These are phyloP conservation scores for Dioszegia crocea DNA, from an alignment of 768 basidiomycete genomes.

Conservation along the genomic window DNA sequence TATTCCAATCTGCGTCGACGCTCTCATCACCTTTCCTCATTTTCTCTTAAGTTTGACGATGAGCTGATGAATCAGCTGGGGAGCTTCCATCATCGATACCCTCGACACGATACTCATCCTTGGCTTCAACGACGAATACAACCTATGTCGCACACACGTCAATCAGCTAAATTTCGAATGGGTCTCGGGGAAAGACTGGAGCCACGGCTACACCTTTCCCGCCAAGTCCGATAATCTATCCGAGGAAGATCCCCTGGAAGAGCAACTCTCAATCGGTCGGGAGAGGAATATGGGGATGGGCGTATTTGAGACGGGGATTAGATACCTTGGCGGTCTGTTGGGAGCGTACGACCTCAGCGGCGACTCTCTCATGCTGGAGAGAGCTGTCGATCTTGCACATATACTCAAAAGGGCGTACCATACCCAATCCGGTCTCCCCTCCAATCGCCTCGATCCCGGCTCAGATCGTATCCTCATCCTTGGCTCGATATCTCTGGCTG, in stretches of 20 bases:
- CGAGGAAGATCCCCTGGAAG: conserved; percentile 8
- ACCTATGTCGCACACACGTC: conserved; percentile 44
- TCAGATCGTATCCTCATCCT: conserved; percentile 12
- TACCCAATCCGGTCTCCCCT: conserved; percentile 48
- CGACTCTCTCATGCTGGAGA: conserved; percentile 50
- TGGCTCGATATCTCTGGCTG: conserved; percentile 41
- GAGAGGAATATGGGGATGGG: conserved; percentile 28
- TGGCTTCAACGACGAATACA: conserved; percentile 46
- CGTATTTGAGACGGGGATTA: conserved; percentile 53
- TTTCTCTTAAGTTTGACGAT: too few species aligned
- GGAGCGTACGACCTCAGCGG: conserved; percentile 52
- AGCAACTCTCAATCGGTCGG: conserved; percentile 8
- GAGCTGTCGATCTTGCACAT: conserved; percentile 51
- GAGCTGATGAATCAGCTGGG: conserved; percentile 34
- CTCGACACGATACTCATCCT: conserved; percentile 47
- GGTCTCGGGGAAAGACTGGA: conserved; percentile 44
- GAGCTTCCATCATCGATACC: conserved; percentile 47
- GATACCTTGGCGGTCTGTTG: conserved; percentile 53
- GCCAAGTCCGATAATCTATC: not conserved
- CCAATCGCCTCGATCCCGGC: conserved; percentile 48
- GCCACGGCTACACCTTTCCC: conserved; percentile 21
- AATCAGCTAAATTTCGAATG: conserved; percentile 46
- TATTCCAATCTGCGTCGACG: too few species aligned
- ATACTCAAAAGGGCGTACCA: conserved; percentile 43
- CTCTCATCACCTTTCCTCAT: too few species aligned